A percentile compares a stretch with the other conserved stretches of the same genome.
Evolutionary conservation across 164 flowering plant genomes (phyloP).

Genomic region (Umbellularia californica): DNA sequence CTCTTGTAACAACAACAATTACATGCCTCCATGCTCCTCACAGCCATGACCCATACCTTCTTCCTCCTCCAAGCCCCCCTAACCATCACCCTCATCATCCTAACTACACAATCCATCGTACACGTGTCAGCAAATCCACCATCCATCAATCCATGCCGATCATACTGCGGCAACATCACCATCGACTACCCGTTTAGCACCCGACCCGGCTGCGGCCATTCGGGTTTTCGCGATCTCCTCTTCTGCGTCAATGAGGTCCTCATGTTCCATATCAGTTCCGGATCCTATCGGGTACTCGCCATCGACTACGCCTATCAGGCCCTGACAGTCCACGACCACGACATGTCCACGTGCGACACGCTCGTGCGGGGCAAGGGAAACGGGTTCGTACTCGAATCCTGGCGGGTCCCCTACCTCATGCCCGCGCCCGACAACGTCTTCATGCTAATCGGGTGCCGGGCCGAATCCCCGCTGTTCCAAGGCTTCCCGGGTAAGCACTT

Average conservation of each 20-base stretch:
- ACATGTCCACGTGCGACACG: conserved; percentile 67
- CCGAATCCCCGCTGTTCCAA: conserved; percentile 75
- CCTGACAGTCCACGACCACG: conserved; percentile 72
- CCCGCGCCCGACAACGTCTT: conserved; percentile 76
- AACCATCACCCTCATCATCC: not conserved
- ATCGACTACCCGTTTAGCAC: conserved; percentile 76
- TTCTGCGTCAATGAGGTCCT: conserved; percentile 83
- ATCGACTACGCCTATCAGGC: conserved; percentile 79
- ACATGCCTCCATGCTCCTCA: not conserved
- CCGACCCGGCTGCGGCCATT: conserved; percentile 77
- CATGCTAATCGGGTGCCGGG: conserved; percentile 76
- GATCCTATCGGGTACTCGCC: conserved; percentile 78
- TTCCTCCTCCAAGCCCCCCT: no score
- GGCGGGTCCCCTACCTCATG: conserved; percentile 56
- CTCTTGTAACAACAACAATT: not conserved
- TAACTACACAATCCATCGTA: not conserved
- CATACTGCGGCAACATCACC: conserved; percentile 83
- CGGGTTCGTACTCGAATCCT: conserved; percentile 67
- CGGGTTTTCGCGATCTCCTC: conserved; percentile 64
- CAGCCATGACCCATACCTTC: not conserved
- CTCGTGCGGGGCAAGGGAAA: conserved; percentile 59
- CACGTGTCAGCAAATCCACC: not conserved
- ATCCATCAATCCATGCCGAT: conserved; percentile 40
- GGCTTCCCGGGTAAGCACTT: conserved; percentile 76
- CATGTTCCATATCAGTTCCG: conserved; percentile 83